Base-by-base conservation (phyloP, 2,329 filamentous ascomycete genomes). In the Phialophora macrospora region DNA sequence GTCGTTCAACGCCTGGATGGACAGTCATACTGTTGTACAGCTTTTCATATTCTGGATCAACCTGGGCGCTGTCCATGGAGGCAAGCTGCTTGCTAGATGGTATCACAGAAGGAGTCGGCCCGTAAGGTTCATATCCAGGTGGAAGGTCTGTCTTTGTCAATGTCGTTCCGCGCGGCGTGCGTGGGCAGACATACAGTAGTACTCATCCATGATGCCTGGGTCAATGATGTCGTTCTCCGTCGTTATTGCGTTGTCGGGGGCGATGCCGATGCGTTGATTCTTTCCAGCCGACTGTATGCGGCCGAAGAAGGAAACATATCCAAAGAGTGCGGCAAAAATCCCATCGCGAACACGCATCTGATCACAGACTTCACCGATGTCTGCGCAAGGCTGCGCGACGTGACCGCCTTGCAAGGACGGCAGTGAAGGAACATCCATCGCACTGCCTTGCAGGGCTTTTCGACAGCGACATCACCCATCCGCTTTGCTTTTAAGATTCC, bases 161-260 rank as follows among this genome's bases (percentile, higher is more conserved):
- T 8, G 22, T 28, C 4, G n/a, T 30, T 49, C 26, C 6, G 30
- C 17, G 56, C 24, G 3, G 4, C 12, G 22, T 14, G 17, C 12
- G 30, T 30, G 41, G 24, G 32, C n/a, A 59, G 44, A 48, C 26
- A 28, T 59, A 59, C 56, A 28, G 20, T 6, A 24, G 56, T 49
- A 44, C 24, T 32, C 44, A 17, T 59, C 17, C 41, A 32, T 28
- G 20, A 22, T 9, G 20, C 14, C 30, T 17, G 56, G 26, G 20
- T 32, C 44, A 5, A 28, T 41, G 24, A 49, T 49, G 17, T 59
- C n/a, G 6, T 12, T 32, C 38, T 59, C 56, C 56, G 48, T 59
- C 32, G 41, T 46, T 32, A 28, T 30, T 30, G 24, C 7, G 26
- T 34, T 24, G 56, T 22, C 41, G 46, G 30, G 28, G 41, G 41